Evolutionary conservation across 345 rosid species (phyloP).

Genomic region (Xanthoceras sorbifolium): DNA sequence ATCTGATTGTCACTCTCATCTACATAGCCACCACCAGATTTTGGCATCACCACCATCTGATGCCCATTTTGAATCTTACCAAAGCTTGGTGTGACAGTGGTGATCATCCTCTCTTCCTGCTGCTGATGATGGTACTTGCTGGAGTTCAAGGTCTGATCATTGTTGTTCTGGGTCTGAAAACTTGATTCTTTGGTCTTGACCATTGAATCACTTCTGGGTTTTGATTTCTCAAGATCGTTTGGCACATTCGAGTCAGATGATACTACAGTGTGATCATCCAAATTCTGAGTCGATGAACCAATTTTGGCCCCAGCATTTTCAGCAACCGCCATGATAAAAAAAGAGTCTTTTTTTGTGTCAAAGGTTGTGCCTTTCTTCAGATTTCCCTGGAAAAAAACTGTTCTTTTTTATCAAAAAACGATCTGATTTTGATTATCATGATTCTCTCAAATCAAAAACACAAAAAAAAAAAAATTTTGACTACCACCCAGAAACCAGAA

Average conservation of each 20-base stretch:
- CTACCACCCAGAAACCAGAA: slow-evolving; percentile 12
- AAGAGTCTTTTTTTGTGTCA: slow-evolving; percentile 2
- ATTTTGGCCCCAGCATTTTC: slow-evolving; percentile 85
- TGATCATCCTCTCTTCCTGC: not conserved
- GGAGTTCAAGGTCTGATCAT: slow-evolving; percentile 36
- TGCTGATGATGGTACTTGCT: slow-evolving; percentile 26
- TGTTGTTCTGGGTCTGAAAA: slow-evolving; percentile 26
- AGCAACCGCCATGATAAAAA: slow-evolving; percentile 78
- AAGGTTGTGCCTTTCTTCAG: slow-evolving; percentile 25
- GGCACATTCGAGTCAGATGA: slow-evolving; percentile 50
- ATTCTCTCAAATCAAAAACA: slow-evolving; percentile 7
- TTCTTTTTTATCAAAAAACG: not conserved
- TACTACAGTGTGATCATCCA: slow-evolving; percentile 48
- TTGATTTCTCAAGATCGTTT: slow-evolving; percentile 51
- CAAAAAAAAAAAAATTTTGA: slow-evolving; percentile 7
- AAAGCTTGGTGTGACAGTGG: slow-evolving; percentile 24
- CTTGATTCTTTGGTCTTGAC: slow-evolving; percentile 27
- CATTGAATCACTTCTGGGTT: slow-evolving; percentile 45
- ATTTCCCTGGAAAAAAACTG: slow-evolving; percentile 34
- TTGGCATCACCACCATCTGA: slow-evolving; percentile 13
- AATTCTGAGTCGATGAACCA: slow-evolving; percentile 65
- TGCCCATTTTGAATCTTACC: slow-evolving; percentile 37
- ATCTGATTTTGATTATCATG: not conserved
- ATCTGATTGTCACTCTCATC: slow-evolving; percentile 32
- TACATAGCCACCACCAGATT: slow-evolving; percentile 32